Evolutionary conservation across 2,329 filamentous ascomycete genomes (phyloP).

Genomic region (Penicillium paneum): DNA sequence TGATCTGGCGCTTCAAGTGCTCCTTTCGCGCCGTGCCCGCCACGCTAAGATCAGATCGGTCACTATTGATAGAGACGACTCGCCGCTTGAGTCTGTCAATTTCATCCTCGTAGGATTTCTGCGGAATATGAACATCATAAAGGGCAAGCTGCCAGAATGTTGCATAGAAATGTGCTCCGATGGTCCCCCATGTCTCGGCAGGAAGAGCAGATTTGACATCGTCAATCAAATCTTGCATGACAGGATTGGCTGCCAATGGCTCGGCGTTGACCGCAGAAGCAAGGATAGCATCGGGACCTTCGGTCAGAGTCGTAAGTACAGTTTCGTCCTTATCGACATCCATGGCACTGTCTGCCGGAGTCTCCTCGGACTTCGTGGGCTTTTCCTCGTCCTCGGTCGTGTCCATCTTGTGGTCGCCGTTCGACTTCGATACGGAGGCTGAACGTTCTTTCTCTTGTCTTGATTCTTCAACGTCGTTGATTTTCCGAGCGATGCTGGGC

Average conservation of each 20-base stretch:
- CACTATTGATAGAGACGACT: slow-evolving; percentile 63
- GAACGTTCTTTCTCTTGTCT: slow-evolving; percentile 29
- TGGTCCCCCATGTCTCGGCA: slow-evolving; percentile 61
- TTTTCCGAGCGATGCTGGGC: slow-evolving; percentile 66
- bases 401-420: slow-evolving; percentile 38
- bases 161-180: slow-evolving; percentile 78
- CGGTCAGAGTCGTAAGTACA: slow-evolving; percentile 9
- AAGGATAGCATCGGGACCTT: slow-evolving; percentile 12
- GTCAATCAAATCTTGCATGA: slow-evolving; percentile 71
- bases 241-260: slow-evolving; percentile 59
- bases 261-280: slow-evolving; percentile 31
- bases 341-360: slow-evolving; percentile 28
- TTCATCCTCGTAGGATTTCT: slow-evolving; percentile 74
- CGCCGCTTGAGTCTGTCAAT: slow-evolving; percentile 66
- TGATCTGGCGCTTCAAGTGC: slow-evolving; percentile 65
- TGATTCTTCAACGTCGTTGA: slow-evolving; percentile 46
- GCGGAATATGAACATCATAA: slow-evolving; percentile 74
- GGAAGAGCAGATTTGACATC: slow-evolving; percentile 62
- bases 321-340: slow-evolving; percentile 35
- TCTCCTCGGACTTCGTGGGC: slow-evolving; percentile 17
- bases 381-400: slow-evolving; percentile 29
- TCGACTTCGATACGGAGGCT: slow-evolving; percentile 22
- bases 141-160: slow-evolving; percentile 90
- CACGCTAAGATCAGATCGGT: slow-evolving; percentile 69
- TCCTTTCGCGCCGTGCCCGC: slow-evolving; percentile 65